phyloP scores from a whole-genome alignment of 495 filamentous ascomycete genomes.

The Evernia prunastri region DNA sequence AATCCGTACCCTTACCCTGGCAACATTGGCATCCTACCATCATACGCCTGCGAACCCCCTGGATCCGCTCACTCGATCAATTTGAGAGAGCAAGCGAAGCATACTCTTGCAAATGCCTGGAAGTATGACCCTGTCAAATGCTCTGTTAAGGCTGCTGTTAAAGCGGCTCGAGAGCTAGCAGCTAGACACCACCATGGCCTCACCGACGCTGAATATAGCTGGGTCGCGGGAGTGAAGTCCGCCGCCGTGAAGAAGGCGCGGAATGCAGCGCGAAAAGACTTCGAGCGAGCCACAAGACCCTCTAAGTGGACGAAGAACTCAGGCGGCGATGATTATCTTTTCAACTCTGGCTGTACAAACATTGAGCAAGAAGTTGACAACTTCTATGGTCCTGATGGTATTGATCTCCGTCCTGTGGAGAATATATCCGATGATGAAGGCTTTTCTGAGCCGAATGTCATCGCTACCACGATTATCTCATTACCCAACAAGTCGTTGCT shows the following conservation, averaged over 20 bases:
- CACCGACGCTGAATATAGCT: background rate
- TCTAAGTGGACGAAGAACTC: background rate
- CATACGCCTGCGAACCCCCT: background rate
- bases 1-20: background rate
- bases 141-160: background rate
- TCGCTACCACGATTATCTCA: background rate
- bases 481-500: background rate
- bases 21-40: background rate
- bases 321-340: background rate
- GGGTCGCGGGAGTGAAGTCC: background rate
- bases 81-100: background rate
- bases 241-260: background rate
- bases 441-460: background rate
- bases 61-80: background rate
- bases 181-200: background rate
- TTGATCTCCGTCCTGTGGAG: background rate
- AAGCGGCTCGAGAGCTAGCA: background rate
- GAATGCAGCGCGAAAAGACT: background rate
- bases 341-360: background rate
- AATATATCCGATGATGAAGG: background rate
- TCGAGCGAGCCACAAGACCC: background rate
- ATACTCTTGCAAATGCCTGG: background rate
- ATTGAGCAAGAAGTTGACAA: background rate
- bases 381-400: background rate
- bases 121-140: background rate